Evolutionary conservation across 108 stramenopile species (phyloP).

Genomic region (Schizochytrium sp.): DNA sequence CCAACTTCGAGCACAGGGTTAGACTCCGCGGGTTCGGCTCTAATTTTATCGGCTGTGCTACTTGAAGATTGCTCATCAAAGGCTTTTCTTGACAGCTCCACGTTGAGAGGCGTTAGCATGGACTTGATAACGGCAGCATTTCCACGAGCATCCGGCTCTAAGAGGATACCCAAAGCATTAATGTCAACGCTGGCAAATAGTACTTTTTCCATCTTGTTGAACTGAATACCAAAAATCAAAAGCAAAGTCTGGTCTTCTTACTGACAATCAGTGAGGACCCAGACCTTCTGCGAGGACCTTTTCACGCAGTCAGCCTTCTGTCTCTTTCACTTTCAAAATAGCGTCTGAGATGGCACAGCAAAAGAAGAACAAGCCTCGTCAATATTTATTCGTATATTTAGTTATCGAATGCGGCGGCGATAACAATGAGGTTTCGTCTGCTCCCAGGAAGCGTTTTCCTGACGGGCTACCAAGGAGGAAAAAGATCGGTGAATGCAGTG

Average conservation of each 20-base stretch:
- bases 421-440: too few species aligned
- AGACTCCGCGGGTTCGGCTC: not conserved
- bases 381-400: too few species aligned
- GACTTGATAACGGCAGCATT: conserved; percentile 50
- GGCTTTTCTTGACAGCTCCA: conserved; percentile 33
- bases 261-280: not conserved
- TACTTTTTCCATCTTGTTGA: conserved; percentile 11
- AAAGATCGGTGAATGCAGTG: too few species aligned
- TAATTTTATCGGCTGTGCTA: not conserved
- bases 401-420: too few species aligned
- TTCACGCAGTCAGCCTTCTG: not conserved
- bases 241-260: not conserved
- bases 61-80: not conserved
- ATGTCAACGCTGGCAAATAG: conserved; percentile 30
- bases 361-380: too few species aligned
- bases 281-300: not conserved
- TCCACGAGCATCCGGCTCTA: conserved; percentile 28
- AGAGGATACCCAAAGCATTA: conserved; percentile 16
- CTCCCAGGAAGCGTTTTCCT: too few species aligned
- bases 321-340: too few species aligned
- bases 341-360: too few species aligned
- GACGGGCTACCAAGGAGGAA: too few species aligned
- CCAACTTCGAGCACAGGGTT: conserved; percentile 20
- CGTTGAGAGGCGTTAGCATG: conserved; percentile 52
- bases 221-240: not conserved